Evolutionary conservation across 768 basidiomycete species (phyloP).

Genomic region (Tricholoma bakamatsutake): DNA sequence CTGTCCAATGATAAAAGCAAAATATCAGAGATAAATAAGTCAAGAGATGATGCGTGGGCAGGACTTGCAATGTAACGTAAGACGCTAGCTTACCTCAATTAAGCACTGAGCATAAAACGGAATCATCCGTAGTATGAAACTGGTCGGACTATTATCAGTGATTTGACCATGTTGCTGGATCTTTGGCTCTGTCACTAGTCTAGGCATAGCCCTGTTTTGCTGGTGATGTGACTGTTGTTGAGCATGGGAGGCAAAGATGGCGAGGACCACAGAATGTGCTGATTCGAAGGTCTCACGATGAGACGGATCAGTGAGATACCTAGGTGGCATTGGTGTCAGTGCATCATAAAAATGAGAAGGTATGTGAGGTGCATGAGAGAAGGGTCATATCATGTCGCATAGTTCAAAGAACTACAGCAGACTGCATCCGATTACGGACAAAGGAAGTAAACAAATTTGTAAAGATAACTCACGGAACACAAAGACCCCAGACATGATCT

Average conservation of each 20-base stretch:
- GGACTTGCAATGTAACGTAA: background rate
- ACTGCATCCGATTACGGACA: background rate
- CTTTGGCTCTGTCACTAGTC: background rate
- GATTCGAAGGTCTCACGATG: conserved; percentile 82
- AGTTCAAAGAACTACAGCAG: background rate
- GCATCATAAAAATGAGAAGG: background rate
- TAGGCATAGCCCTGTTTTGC: conserved; percentile 3
- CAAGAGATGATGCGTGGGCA: background rate
- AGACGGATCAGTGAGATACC: conserved; percentile 51
- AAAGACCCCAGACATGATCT: conserved; percentile 51
- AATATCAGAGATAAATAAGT: background rate
- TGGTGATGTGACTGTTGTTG: conserved; percentile 25
- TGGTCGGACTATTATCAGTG: conserved; percentile 13
- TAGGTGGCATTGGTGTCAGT: conserved; percentile 23
- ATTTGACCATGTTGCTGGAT: conserved; percentile 1
- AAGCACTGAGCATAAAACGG: conserved; percentile 72
- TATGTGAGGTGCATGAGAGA: background rate
- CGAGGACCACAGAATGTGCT: conserved; percentile 77
- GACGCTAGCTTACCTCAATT: conserved; percentile 49
- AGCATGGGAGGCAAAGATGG: conserved; percentile 62
- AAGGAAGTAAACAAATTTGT: conserved; percentile 2
- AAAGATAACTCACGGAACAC: conserved; percentile 51
- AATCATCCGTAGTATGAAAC: conserved; percentile 51
- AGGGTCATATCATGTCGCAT: background rate
- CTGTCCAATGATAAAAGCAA: conserved; percentile 27